phyloP scores from a whole-genome alignment of 2,329 filamentous ascomycete species.

The Furcasterigmium sp. region DNA sequence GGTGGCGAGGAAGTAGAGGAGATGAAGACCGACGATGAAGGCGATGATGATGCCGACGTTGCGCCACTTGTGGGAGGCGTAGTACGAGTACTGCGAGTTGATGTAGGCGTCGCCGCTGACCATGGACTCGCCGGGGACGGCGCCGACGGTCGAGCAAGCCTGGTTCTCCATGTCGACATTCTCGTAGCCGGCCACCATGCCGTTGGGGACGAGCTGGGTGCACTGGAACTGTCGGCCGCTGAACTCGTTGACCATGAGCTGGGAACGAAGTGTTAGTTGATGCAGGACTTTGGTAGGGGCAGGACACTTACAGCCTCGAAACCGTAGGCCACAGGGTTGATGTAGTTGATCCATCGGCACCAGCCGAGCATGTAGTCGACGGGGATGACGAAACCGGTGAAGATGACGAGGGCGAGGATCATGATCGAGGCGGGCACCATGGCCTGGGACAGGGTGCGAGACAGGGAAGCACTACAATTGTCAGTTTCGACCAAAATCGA shows the following conservation, averaged over 20 bases:
- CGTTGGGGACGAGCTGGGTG: conserved; percentile 14
- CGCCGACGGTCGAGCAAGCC: conserved; percentile 43
- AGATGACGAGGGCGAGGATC: conserved; percentile 25
- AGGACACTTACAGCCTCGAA: conserved; percentile 40
- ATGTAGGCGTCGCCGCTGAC: conserved; percentile 45
- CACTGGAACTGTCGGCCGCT: conserved; percentile 20
- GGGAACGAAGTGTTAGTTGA: conserved; percentile 10
- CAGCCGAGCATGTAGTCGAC: conserved; percentile 52
- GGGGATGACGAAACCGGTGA: conserved; percentile 45
- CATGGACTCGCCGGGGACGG: conserved; percentile 32
- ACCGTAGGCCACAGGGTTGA: conserved; percentile 60
- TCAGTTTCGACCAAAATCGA: conserved; percentile 3
- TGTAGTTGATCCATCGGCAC: conserved; percentile 64
- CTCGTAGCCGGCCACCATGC: conserved; percentile 22
- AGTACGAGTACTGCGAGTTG: conserved; percentile 39
- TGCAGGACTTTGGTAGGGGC: background rate
- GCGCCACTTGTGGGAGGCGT: conserved; percentile 43
- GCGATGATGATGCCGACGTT: conserved; percentile 52
- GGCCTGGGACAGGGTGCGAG: conserved; percentile 47
- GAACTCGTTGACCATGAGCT: conserved; percentile 65
- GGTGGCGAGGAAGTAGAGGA: conserved; percentile 41
- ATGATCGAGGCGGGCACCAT: conserved; percentile 35
- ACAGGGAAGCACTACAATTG: conserved; percentile 24
- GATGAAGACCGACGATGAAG: conserved; percentile 41
- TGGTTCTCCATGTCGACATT: conserved; percentile 20